These are phyloP conservation scores for Protomyces arabidopsidicola DNA, from an alignment of 1,139 yeast genomes.

Conservation along the genomic window DNA sequence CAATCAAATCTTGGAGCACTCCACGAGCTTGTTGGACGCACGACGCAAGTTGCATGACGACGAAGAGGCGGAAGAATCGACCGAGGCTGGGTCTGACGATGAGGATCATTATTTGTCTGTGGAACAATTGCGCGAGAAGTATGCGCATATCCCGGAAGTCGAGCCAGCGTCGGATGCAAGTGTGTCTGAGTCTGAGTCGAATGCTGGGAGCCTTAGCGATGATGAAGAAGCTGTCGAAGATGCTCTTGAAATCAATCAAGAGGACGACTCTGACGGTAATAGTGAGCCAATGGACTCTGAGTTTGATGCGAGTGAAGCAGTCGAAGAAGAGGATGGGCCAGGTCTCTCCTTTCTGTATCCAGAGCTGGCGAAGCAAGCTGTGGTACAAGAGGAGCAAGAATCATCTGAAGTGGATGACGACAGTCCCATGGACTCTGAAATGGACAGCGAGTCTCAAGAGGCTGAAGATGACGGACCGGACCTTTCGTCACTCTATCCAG, in stretches of 20 bases:
- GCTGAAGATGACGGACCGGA: conserved; percentile 29
- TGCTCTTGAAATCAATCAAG: conserved; percentile 32
- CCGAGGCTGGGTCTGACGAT: conserved; percentile 17
- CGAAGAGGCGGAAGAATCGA: conserved; percentile 30
- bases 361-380: background rate
- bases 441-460: conserved; percentile 35
- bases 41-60: conserved; percentile 48
- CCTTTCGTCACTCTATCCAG: conserved; percentile 11
- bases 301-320: conserved; percentile 33
- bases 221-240: conserved; percentile 34
- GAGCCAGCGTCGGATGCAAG: background rate
- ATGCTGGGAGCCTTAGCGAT: conserved; percentile 30
- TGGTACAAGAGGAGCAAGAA: conserved; percentile 14
- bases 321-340: conserved; percentile 32
- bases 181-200: background rate
- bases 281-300: conserved; percentile 27
- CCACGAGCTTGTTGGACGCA: conserved; percentile 83
- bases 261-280: conserved; percentile 31
- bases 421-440: conserved; percentile 28
- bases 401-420: conserved; percentile 3
- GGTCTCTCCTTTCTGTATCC: conserved; percentile 21
- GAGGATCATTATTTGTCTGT: conserved; percentile 57
- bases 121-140: conserved; percentile 62
- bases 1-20: conserved; percentile 82
- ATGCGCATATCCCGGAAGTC: conserved; percentile 46